Conservation (phyloP, 208 protist genomes). For the Acanthamoeba comandoni region DNA sequence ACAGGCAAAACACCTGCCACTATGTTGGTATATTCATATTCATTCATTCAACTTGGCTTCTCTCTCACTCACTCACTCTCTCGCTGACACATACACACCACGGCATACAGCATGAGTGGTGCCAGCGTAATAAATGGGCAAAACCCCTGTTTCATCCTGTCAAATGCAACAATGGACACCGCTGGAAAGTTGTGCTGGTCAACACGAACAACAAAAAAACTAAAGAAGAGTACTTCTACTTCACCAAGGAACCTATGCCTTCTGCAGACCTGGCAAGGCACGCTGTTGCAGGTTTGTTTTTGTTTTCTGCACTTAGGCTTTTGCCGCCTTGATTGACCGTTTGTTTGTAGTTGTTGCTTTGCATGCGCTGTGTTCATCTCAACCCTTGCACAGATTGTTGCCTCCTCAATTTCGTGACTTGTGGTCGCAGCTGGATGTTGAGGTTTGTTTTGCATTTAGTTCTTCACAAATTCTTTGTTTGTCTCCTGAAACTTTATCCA, state of each 20-base stretch:
- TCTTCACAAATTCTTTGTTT: too few species aligned
- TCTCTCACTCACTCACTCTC: background rate
- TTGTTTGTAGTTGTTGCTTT: conserved; percentile 46
- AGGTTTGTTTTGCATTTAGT: background rate
- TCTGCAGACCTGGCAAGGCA: conserved; percentile 47
- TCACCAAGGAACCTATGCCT: conserved; percentile 28
- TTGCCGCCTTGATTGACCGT: background rate
- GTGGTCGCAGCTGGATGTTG: conserved; percentile 55
- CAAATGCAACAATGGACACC: conserved; percentile 1
- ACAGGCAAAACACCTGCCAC: conserved; percentile 70
- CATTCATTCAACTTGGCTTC: background rate
- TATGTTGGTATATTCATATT: conserved; percentile 53
- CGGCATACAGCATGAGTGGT: conserved; percentile 62
- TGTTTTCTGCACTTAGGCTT: background rate
- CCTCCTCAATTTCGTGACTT: conserved; percentile 63
- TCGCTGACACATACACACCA: background rate
- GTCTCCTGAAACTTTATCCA: too few species aligned
- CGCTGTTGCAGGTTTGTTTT: background rate
- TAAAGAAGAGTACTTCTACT: conserved; percentile 57
- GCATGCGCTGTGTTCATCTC: conserved; percentile 32
- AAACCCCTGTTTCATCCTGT: conserved; percentile 32
- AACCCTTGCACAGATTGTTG: conserved; percentile 41
- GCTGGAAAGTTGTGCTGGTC: conserved; percentile 50
- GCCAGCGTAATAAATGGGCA: conserved; percentile 72
- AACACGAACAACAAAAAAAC: conserved; percentile 75